Conservation (phyloP, 129 eudicot genomes). For the Pittosporum tobira region DNA sequence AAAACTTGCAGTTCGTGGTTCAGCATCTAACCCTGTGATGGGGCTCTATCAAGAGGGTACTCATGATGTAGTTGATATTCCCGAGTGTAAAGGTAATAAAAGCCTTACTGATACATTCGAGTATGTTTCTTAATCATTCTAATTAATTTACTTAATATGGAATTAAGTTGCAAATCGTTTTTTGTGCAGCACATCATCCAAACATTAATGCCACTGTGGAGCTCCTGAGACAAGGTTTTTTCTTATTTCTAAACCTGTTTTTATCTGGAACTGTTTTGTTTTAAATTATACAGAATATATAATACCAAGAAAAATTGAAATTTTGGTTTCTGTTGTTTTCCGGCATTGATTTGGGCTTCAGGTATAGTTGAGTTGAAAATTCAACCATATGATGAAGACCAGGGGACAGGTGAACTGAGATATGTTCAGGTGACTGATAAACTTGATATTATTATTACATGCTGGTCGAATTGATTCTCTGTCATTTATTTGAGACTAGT, state of each 20-base stretch:
- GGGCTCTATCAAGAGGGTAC: constrained; percentile 96
- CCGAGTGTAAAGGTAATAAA: constrained; percentile 77
- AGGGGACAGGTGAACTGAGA: constrained; percentile 74
- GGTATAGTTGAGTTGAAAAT: constrained; percentile 61
- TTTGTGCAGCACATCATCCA: constrained; percentile 83
- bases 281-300: too few species aligned
- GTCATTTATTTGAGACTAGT: background rate
- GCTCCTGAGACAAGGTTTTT: constrained; percentile 53
- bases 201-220: constrained; percentile 82
- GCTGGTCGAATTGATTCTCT: background rate
- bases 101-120: too few species aligned
- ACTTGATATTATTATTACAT: background rate
- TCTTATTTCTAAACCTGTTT: constrained; percentile 3
- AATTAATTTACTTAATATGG: too few species aligned
- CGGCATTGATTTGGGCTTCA: constrained; percentile 7
- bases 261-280: background rate
- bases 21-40: constrained; percentile 57
- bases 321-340: background rate
- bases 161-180: background rate
- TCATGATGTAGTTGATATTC: constrained; percentile 81
- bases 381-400: constrained; percentile 87
- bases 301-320: constrained; percentile 1
- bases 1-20: constrained; percentile 88
- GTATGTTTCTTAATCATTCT: background rate
- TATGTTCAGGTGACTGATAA: constrained; percentile 68